Conservation (phyloP, 345 rosid species). For the Linum lewisii region DNA sequence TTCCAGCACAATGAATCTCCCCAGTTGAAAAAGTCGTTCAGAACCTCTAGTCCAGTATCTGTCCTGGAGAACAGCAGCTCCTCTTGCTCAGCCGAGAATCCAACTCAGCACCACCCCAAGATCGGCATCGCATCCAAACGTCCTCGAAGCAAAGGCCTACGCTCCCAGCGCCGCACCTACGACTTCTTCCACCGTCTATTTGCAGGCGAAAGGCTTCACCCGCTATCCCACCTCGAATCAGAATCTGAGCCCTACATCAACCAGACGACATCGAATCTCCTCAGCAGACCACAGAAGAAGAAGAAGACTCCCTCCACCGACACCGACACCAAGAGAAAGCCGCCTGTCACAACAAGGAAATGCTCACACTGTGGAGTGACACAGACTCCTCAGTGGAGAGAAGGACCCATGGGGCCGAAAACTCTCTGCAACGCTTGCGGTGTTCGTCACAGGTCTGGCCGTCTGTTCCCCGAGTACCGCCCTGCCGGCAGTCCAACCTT, state of each 20-base stretch:
- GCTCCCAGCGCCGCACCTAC: conserved; percentile 13
- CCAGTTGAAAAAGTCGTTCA: conserved; percentile 28
- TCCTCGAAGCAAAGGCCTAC: conserved; percentile 64
- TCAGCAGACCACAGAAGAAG: neutral
- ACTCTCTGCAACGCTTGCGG: conserved; percentile 4
- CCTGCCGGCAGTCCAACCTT: conserved; percentile 1
- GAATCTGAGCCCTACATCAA: neutral
- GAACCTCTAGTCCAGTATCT: conserved; percentile 61
- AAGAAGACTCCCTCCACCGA: neutral
- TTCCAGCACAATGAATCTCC: conserved; percentile 27
- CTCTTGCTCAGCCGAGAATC: conserved; percentile 43
- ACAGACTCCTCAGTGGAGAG: conserved; percentile 1
- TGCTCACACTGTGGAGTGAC: neutral
- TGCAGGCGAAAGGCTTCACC: neutral
- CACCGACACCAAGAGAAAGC: too few species aligned
- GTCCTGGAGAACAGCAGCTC: conserved; percentile 59
- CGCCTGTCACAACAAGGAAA: neutral
- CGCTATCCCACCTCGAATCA: neutral
- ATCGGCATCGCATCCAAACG: conserved; percentile 43
- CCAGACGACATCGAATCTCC: too few species aligned
- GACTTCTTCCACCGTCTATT: neutral
- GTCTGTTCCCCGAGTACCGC: conserved; percentile 1
- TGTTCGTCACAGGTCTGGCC: conserved; percentile 2
- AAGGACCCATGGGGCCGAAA: neutral
- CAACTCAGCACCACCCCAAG: conserved; percentile 17